Base-by-base conservation (phyloP, 2,329 filamentous ascomycete species). In the Fusarium odoratissimum region DNA sequence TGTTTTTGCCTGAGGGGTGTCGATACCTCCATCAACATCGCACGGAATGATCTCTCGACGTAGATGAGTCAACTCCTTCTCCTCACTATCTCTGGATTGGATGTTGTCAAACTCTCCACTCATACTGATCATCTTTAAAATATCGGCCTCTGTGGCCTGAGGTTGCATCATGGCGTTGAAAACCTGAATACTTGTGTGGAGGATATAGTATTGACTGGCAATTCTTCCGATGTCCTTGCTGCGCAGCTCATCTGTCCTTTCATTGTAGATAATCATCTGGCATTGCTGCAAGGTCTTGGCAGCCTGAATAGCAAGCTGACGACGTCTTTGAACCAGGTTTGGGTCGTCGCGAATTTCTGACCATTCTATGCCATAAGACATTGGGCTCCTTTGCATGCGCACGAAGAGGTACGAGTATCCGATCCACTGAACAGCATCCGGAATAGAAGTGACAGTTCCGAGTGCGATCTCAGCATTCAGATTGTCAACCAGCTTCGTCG, bases 201-300 rank as follows among this genome's bases (percentile, higher is more conserved):
- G 87, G 54, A 99, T 95, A 79, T 99, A 99, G 79, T 92, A 99
- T 81, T 99, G 95, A 81, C 95, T 98, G 21, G 96, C 96, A 80
- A 99, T 99, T 21, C 96, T 91, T 6, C 96, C 96, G 56, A 98
- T 92, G 77, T 99, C 95, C 81, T 99, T 99, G 67, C 95, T 93
- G 66, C 94, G 91, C 13, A 99, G 89, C 77, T 98, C 95, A 75
- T 98, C 95, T 0, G 95, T 99, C 23, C 87, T 90, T 79, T 98
- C 96, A 74, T 99, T 98, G 85, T 95, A 99, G 63, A 99, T 96
- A 77, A 99, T 96, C 97, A 99, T 99, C 82, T 99, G 96, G 75
- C 94, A 97, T 78, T 95, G 89, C 79, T 98, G 95, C 46, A 99
- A 84, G 9, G 94, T 93, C 46, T 91, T 88, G 1, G 96, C 96